Evolutionary conservation across 805 yeast species (phyloP).

Genomic region (Saccharomycopsis fermentans): DNA sequence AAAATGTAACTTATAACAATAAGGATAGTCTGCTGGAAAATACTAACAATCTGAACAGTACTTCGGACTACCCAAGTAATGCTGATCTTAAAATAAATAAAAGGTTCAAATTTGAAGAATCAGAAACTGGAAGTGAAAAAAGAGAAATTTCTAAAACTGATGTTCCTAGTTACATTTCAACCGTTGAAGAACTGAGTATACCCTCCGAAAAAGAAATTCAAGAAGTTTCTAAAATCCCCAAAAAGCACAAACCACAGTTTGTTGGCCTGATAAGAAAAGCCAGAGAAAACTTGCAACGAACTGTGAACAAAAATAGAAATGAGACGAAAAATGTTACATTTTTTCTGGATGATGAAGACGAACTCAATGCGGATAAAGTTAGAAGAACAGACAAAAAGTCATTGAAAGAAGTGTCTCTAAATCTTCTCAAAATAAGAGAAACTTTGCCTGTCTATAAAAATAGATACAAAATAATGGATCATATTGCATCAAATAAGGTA

Average conservation of each 20-base stretch:
- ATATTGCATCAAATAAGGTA: slow-evolving; percentile 48
- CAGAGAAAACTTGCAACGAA: not conserved
- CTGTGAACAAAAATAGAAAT: not conserved
- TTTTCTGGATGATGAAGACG: slow-evolving; percentile 13
- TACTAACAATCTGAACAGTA: not conserved
- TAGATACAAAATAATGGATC: slow-evolving; percentile 48
- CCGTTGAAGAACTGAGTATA: not conserved
- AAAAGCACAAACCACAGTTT: not conserved
- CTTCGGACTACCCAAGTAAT: not conserved
- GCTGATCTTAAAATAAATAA: not conserved
- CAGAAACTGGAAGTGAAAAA: slow-evolving; percentile 3
- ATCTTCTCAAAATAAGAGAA: slow-evolving; percentile 42
- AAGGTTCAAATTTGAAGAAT: slow-evolving; percentile 2
- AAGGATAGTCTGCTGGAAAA: not conserved
- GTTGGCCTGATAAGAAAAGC: not conserved
- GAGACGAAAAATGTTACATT: slow-evolving; percentile 3
- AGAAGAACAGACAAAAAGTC: not conserved
- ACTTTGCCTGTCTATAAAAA: slow-evolving; percentile 70
- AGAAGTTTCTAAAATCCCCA: not conserved
- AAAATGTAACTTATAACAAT: not conserved
- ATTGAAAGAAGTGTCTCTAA: slow-evolving; percentile 29
- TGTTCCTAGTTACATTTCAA: not conserved
- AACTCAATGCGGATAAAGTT: no score
- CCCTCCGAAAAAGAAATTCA: not conserved
- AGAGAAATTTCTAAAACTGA: not conserved